Percentiles rank a stretch among this genome's conserved stretches.
phyloP scores from a whole-genome alignment of 2,329 filamentous ascomycete species.

The Botryosphaeria dothidea region DNA sequence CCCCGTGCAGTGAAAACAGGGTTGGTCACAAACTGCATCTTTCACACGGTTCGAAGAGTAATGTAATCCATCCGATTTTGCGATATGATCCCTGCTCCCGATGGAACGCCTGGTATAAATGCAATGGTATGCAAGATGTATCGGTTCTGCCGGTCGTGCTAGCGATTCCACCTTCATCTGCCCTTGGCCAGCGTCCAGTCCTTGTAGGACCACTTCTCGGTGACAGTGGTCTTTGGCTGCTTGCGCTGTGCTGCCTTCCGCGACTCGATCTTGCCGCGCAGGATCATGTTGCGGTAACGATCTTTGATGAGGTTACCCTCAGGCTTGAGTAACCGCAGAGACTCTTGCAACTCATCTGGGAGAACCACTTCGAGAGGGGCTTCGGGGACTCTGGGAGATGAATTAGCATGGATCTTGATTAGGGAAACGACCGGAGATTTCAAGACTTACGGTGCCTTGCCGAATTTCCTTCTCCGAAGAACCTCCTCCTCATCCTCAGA shows the following conservation, averaged over 20 bases:
- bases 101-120: conserved; percentile 1
- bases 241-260: conserved; percentile 79
- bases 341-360: conserved; percentile 53
- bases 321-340: conserved; percentile 64
- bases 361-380: conserved; percentile 54
- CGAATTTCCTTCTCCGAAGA: conserved; percentile 72
- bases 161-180: background rate
- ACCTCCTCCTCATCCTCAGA: conserved; percentile 41
- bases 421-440: background rate
- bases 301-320: conserved; percentile 96
- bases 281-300: conserved; percentile 82
- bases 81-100: background rate
- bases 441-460: conserved; percentile 55
- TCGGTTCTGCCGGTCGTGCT: background rate
- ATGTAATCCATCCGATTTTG: background rate
- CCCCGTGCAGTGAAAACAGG: too few species aligned
- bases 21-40: background rate
- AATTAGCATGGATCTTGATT: conserved; percentile 4
- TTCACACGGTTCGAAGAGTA: background rate
- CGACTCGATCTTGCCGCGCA: conserved; percentile 86
- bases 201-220: conserved; percentile 98
- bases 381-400: conserved; percentile 64
- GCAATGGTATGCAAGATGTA: background rate
- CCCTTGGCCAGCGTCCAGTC: conserved; percentile 67
- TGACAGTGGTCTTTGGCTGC: conserved; percentile 76